Base-by-base conservation (phyloP, 2,329 filamentous ascomycete genomes). In the Botrytis tulipae region DNA sequence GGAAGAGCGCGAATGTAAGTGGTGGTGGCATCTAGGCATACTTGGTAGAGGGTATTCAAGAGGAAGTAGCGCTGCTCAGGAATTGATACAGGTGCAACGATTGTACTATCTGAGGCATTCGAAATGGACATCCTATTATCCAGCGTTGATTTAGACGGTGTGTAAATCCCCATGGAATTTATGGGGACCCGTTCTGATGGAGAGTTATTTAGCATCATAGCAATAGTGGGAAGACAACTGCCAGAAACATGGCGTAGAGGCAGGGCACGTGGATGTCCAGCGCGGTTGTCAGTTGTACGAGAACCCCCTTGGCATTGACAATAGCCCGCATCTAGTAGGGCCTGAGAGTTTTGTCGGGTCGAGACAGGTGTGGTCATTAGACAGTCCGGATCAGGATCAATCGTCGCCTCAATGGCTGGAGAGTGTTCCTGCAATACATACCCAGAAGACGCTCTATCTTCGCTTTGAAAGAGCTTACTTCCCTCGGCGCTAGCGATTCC, bases 1-100 rank as follows among this genome's bases (percentile, higher is more conserved):
- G 46, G 66, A 3, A 74, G 65, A 4, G 67, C 57, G 14, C n/a
- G 40, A 29, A 74, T 72, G 63, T 76, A 75, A 25, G 70, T 48
- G 20, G 72, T 72, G 35, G 76, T 73, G 42, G 76, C 75, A 18
- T 75, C 72, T 42, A 76, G 61, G 48, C 77, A 78, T 54, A 72
- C 76, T 16, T 75, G 59, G 35, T 78, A 77, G 54, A 78, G 70
- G 16, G 70, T 74, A 57, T 67, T 76, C 65, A 77, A 48, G 22
- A 77, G 66, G 29, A 57, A 73, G 42, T 46, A 71, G 65, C 74
- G 74, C n/a, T 75, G 62, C 62, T 74, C 74, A 16, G 40, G 42
- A n/a, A 73, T 72, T 40, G 62, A 62, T 20, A 74, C 67, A 1
- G 74, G n/a, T 37, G 66, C 42, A 29, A 69, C 59, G 20, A 74